These are phyloP conservation scores for Aspergillus hancockii DNA, from an alignment of 495 filamentous ascomycete genomes.

Conservation along the genomic window DNA sequence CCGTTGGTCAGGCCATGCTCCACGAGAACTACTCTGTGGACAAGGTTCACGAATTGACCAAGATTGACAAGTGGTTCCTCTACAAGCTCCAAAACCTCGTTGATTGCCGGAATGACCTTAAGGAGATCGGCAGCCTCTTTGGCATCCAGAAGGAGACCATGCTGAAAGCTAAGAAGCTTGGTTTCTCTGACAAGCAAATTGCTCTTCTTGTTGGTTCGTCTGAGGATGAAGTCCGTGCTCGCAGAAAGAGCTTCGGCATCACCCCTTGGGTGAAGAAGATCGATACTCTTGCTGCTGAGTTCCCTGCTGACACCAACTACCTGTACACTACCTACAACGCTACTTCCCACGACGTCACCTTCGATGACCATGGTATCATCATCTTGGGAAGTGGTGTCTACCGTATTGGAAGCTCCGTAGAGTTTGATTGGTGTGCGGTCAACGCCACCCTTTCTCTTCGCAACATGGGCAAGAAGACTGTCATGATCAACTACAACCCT, in stretches of 20 bases:
- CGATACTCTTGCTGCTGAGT: conserved; percentile 96
- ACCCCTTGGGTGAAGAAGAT: conserved; percentile 94
- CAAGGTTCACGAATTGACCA: conserved; percentile 96
- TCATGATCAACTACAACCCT: conserved; percentile 98
- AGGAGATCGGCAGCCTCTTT: conserved; percentile 69
- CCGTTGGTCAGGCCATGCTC: conserved; percentile 96
- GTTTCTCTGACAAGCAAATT: conserved; percentile 90
- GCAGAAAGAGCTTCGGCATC: conserved; percentile 81
- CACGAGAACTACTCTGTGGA: conserved; percentile 82
- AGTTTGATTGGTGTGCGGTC: conserved; percentile 99
- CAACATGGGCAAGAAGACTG: conserved; percentile 85
- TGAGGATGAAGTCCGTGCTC: conserved; percentile 82
- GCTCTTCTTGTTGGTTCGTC: conserved; percentile 92
- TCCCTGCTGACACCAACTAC: conserved; percentile 94
- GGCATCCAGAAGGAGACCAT: conserved; percentile 66
- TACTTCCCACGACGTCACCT: conserved; percentile 80
- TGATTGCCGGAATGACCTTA: conserved; percentile 73
- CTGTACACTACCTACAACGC: conserved; percentile 96
- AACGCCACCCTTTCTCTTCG: conserved; percentile 90
- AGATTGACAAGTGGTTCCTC: conserved; percentile 87
- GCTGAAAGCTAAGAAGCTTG: conserved; percentile 83
- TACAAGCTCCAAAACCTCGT: conserved; percentile 84
- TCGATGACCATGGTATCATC: conserved; percentile 90
- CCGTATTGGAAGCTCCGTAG: conserved; percentile 94
- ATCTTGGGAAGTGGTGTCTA: conserved; percentile 97